These are phyloP conservation scores for Solidago caesia DNA, from an alignment of 129 eudicot genomes.

Conservation along the genomic window DNA sequence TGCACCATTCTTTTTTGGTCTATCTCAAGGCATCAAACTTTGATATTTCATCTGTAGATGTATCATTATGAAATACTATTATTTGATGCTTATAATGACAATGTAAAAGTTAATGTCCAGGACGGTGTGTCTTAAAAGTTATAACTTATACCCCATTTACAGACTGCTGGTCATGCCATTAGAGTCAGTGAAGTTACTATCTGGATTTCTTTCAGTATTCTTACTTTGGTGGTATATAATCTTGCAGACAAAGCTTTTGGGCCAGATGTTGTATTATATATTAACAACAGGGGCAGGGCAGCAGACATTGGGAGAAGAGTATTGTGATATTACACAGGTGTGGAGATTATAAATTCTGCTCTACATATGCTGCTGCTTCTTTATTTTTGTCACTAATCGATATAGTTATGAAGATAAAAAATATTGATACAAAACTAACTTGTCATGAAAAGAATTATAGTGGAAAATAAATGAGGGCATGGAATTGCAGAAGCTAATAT, in stretches of 20 bases:
- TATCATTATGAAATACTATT: neutral
- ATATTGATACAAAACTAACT: neutral
- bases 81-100: conserved; percentile 6
- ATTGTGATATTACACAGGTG: conserved; percentile 97
- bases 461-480: neutral
- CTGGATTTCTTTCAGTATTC: neutral
- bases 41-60: conserved; percentile 15
- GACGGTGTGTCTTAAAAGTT: neutral
- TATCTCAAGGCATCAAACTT: neutral
- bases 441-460: neutral
- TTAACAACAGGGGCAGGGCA: conserved; percentile 95
- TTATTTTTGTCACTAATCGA: conserved; percentile 3
- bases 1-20: neutral
- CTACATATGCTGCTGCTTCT: neutral
- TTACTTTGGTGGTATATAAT: neutral
- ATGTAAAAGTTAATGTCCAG: neutral
- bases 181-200: neutral
- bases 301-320: conserved; percentile 96
- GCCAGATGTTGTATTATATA: conserved; percentile 93
- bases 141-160: conserved; percentile 2
- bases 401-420: conserved; percentile 19
- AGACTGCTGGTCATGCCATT: neutral
- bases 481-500: conserved; percentile 11
- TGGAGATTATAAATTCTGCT: conserved; percentile 4
- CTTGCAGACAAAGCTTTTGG: conserved; percentile 83